Evolutionary conservation across 768 basidiomycete species (phyloP), one percentile per base, ranked within the genome.

Genomic region (Termitomyces sp.): DNA sequence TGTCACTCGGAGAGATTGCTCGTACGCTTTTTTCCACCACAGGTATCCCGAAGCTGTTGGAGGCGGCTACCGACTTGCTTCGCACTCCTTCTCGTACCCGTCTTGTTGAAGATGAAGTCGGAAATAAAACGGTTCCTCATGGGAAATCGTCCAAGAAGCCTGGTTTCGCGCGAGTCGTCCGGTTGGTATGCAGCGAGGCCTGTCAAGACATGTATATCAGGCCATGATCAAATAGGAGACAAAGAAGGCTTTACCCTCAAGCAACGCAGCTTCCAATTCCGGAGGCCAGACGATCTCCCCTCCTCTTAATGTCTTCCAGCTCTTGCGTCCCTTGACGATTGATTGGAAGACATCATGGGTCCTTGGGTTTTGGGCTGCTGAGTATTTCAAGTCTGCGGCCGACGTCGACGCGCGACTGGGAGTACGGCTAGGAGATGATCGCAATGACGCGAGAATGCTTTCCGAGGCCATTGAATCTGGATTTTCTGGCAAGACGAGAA

Each of bases 21-120:
- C 87, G 71, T 68, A 90, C 89, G 74, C 68, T 81, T 75, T 68
- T 86, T 87, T 39, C 87, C 88, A 48, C 86, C 83, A 62, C 83
- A 80, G 2, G 87, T 86, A 68, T 91, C 88, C 63, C 87, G 74
- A 53, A 91, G 79, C 65, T 90, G 88, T 66, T 91, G 89, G 32
- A 91, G 74, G 55, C 89, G 86, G 65, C 86, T 88, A 57, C 89
- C 88, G 47, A 91, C 88, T 70, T 90, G 88, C 68, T 90, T 90
- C 24, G 88, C 81, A 8, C 86, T 86, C 58, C 89, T 79, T 59
- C 79, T 76, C 68, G 86, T 84, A 24, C 88, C 87, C 0, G 89
- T 91, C 60, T 78, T 80, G 36, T 76, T 75, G 66, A 76, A 83
- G 66, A 91, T 90, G 71, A 87, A 85, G 61, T 91, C 86, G 52